Percentiles rank a stretch among this genome's conserved stretches.
phyloP scores from a whole-genome alignment of 2,329 filamentous ascomycete genomes.

The Diaporthe nobilis region DNA sequence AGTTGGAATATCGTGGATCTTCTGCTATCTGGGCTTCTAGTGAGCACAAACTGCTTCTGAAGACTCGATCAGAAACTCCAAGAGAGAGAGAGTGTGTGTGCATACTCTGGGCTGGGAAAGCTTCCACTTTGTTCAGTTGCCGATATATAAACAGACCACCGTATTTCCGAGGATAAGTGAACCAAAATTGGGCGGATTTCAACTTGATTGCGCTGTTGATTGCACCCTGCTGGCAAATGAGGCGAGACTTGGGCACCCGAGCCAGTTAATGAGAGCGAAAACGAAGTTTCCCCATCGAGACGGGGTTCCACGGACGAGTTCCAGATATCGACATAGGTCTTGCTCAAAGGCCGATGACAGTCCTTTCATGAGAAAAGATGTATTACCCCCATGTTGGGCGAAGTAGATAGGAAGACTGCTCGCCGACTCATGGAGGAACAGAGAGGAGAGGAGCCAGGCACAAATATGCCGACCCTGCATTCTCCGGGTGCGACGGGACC shows the following conservation, averaged over 20 bases:
- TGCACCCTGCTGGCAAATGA: background rate
- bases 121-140: background rate
- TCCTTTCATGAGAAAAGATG: background rate
- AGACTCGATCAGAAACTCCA: too few relatives aligned
- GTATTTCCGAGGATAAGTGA: background rate
- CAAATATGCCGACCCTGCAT: too few relatives aligned
- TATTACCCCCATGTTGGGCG: background rate
- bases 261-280: background rate
- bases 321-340: background rate
- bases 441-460: too few relatives aligned
- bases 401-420: background rate
- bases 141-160: background rate
- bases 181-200: accelerated
- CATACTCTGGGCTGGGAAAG: too few relatives aligned
- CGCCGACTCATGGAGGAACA: background rate
- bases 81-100: too few relatives aligned
- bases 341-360: background rate
- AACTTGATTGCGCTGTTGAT: background rate
- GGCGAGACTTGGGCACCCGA: too few relatives aligned
- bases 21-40: too few relatives aligned
- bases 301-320: background rate
- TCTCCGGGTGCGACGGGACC: background rate
- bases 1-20: accelerated
- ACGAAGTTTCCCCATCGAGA: background rate
- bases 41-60: too few relatives aligned